A percentile compares a stretch with the other conserved stretches of the same genome.
phyloP scores from a whole-genome alignment of 176 grass and related monocot species.

The Musa schizocarpa region DNA sequence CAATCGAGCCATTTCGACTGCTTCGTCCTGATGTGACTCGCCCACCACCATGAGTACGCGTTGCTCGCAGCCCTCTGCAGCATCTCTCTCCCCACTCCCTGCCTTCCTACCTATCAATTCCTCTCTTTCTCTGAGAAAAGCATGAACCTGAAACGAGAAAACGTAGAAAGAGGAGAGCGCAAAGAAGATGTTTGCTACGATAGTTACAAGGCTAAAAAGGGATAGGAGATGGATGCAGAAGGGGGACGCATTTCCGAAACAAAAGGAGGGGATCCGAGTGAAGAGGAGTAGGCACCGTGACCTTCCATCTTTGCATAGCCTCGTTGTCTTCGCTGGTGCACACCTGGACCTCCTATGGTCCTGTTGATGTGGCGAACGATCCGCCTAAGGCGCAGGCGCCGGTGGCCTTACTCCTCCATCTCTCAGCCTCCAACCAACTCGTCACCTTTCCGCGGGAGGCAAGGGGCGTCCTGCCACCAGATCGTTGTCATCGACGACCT shows the following conservation, averaged over 20 bases:
- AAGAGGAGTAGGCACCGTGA: not conserved
- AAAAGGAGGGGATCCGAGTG: not conserved
- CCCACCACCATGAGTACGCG: not conserved
- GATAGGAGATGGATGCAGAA: not conserved
- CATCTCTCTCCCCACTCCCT: too few species aligned
- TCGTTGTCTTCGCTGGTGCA: not conserved
- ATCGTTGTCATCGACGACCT: too few species aligned
- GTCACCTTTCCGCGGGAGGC: too few species aligned
- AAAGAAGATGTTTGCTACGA: not conserved
- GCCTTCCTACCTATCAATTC: not conserved
- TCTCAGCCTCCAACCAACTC: too few species aligned
- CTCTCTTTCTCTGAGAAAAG: not conserved
- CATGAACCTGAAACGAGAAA: not conserved
- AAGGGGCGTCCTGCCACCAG: too few species aligned
- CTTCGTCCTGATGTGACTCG: not conserved
- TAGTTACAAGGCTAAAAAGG: not conserved
- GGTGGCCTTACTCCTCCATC: too few species aligned
- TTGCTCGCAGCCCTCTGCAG: not conserved
- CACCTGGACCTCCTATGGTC: too few species aligned
- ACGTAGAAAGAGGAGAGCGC: not conserved
- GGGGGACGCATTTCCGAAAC: not conserved
- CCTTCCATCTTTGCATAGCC: not conserved
- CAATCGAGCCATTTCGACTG: conserved; percentile 1
- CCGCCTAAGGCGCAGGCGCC: too few species aligned
- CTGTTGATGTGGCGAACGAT: too few species aligned